Evolutionary conservation across 139 green algal species (phyloP), one percentile per base, ranked within the genome.

Genomic region (Deuterostichococcus epilithicus): DNA sequence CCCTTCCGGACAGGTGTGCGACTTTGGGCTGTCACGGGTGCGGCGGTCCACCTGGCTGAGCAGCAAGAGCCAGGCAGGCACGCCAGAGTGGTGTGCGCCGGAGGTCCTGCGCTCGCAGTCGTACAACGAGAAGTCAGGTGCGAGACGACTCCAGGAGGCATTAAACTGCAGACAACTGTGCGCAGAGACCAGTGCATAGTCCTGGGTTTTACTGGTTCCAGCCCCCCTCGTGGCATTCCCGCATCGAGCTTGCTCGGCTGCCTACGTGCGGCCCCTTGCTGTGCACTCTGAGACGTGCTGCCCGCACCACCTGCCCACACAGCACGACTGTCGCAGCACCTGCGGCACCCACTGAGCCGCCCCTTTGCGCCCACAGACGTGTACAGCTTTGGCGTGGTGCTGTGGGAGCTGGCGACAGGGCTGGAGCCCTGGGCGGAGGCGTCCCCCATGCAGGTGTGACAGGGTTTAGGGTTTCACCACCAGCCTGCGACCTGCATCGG

Each of bases 61-160:
- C 42, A 75, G 83, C 70, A 88, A 81, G 67, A 82, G 59, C 36
- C 82, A 85, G 81, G 90, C 82, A 15, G 94, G 94, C 36, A 98
- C 94, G 4, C 93, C 94, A 0, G 94, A 97, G 82, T 98, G 94
- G 94, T 97, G 95, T 78, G 95, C 95, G 3, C 95, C 93, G 1
- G 92, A 96, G 77, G 84, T 89, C 69, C 77, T 90, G 34, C 70
- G 80, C 63, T 30, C 39, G 70, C 72, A 76, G 72, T 66, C 52
- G 13, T 88, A 74, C 71, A 88, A 95, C 66, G 94, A 98, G 80
- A 97, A 97, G 83, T 86, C 79, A 60, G 94, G 97, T 70, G 63
- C n/a, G n/a, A n/a, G n/a, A n/a, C 84, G 42, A 39, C 70, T 59
- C 45, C 70, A 78, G 72, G 15, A 67, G 60, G 37, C 38, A 5